Evolutionary conservation across 108 stramenopile genomes (phyloP).

Genomic region (Fistulifera pelliculosa): DNA sequence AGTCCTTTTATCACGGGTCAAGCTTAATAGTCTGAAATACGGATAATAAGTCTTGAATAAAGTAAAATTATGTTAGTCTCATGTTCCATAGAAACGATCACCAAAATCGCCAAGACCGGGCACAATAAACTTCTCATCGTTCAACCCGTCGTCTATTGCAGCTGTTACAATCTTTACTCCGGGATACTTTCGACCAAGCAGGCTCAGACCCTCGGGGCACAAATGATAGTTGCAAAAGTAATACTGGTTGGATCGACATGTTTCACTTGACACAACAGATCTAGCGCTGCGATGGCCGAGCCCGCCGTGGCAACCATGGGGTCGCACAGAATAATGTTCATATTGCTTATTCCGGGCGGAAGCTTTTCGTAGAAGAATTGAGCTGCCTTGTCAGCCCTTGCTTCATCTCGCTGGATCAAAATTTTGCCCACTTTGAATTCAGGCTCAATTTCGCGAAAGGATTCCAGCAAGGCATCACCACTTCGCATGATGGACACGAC

Average conservation of each 20-base stretch:
- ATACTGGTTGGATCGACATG: constrained; percentile 60
- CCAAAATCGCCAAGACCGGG: constrained; percentile 98
- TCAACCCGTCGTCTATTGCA: constrained; percentile 82
- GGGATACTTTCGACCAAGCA: constrained; percentile 24
- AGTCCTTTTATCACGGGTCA: constrained; percentile 43
- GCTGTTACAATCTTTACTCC: constrained; percentile 78
- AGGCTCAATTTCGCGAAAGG: constrained; percentile 74
- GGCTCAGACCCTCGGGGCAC: constrained; percentile 86
- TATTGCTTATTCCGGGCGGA: constrained; percentile 61
- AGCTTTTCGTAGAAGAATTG: constrained; percentile 89
- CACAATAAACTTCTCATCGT: constrained; percentile 92
- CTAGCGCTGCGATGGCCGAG: constrained; percentile 76
- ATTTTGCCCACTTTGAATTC: constrained; percentile 84
- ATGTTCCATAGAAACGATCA: constrained; percentile 89
- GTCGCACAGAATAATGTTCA: constrained; percentile 88
- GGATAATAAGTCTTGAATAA: neutral
- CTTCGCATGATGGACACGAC: constrained; percentile 89
- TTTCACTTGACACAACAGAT: constrained; percentile 40
- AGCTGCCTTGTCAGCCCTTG: constrained; percentile 65
- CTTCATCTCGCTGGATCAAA: constrained; percentile 95
- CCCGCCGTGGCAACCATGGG: constrained; percentile 99
- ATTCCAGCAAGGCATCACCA: constrained; percentile 86
- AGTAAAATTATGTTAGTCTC: too few relatives aligned
- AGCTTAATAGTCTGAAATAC: neutral
- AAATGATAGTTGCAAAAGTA: constrained; percentile 93